Evolutionary conservation across 2,329 filamentous ascomycete species (phyloP), one percentile per base, ranked within the genome.

Genomic region (Sporothrix phasma): DNA sequence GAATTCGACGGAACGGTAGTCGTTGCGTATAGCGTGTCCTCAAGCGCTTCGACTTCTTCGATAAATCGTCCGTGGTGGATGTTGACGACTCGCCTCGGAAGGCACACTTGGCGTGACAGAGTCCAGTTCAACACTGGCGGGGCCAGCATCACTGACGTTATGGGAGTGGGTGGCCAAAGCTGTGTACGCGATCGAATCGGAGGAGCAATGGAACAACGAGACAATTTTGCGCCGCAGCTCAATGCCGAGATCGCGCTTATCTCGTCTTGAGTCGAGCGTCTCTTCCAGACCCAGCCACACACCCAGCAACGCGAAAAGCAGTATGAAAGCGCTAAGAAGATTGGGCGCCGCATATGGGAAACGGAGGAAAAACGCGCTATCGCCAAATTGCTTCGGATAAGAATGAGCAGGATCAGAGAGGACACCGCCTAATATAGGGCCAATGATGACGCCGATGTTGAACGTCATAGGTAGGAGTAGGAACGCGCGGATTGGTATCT

Each of bases 391-490:
- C 1, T 67, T 66, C 0, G 79, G 78, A 59, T 77, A 79, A 63
- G 74, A 76, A 19, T 70, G 72, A 1, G 76, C 76, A 3, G 77
- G 79, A 53, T 81, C 78, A 3, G 78, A 78, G 10, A 81, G 72
- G 10, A 79, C 13, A 4, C 79, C 79, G 31, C 78, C 74, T 2
- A 85, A 69, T 10, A 84, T 75, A 0, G 83, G 83, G 0, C 83
- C 82, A n/a, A 84, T 75, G 49, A 85, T 84, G 58, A 84, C 78
- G 13, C 84, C 84, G 22, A 86, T 79, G 68, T 91, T 92, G 74
- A 88, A 90, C 24, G 86, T 89, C 86, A 91, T 90, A 2, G 77
- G 77, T 34, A 79, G 66, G n/a, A 79, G 68, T 15, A 79, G 64
- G 53, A 79, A 79, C 0, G 77, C 77, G 3, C 76, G 69, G 76